These are phyloP conservation scores for Salisapilia sapeloensis DNA, from an alignment of 352 stramenopile genomes.

Conservation along the genomic window DNA sequence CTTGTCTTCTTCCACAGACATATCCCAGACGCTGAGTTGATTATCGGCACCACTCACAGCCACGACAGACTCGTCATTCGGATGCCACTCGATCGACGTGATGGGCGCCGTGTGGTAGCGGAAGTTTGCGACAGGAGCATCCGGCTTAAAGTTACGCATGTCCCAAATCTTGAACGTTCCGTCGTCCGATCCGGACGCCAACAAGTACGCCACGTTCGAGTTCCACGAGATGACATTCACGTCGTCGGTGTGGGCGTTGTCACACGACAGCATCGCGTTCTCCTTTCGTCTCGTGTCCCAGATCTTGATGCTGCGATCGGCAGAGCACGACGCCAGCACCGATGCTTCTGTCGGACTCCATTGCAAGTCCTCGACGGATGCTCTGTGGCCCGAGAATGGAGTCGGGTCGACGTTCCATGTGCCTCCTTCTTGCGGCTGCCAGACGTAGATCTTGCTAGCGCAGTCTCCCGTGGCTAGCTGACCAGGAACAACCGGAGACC, in stretches of 20 bases:
- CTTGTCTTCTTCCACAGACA: slow-evolving; percentile 97
- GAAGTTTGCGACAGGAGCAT: slow-evolving; percentile 88
- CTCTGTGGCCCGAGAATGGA: slow-evolving; percentile 83
- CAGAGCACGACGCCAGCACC: slow-evolving; percentile 92
- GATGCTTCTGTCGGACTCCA: slow-evolving; percentile 95
- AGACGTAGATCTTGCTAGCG: slow-evolving; percentile 94
- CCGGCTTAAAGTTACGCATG: slow-evolving; percentile 84
- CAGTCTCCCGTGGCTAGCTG: slow-evolving; percentile 93
- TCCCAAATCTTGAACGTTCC: slow-evolving; percentile 96
- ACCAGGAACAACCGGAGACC: slow-evolving; percentile 82
- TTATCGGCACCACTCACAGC: slow-evolving; percentile 90
- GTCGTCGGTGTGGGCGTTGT: slow-evolving; percentile 89
- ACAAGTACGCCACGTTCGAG: slow-evolving; percentile 90
- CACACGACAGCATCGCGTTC: slow-evolving; percentile 87
- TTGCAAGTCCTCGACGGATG: slow-evolving; percentile 95
- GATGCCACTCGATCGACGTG: slow-evolving; percentile 98
- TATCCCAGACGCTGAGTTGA: slow-evolving; percentile 96
- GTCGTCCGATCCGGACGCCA: slow-evolving; percentile 96
- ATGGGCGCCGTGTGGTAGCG: slow-evolving; percentile 92
- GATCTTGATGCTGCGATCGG: slow-evolving; percentile 90
- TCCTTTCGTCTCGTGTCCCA: slow-evolving; percentile 93
- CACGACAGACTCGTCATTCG: slow-evolving; percentile 97
- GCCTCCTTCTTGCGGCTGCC: slow-evolving; percentile 57
- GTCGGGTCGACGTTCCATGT: slow-evolving; percentile 79
- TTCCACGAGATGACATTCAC: slow-evolving; percentile 99